A percentile compares a stretch with the other conserved stretches of the same genome.
phyloP scores from a whole-genome alignment of 345 rosid species.

The Melastoma malabathricum region DNA sequence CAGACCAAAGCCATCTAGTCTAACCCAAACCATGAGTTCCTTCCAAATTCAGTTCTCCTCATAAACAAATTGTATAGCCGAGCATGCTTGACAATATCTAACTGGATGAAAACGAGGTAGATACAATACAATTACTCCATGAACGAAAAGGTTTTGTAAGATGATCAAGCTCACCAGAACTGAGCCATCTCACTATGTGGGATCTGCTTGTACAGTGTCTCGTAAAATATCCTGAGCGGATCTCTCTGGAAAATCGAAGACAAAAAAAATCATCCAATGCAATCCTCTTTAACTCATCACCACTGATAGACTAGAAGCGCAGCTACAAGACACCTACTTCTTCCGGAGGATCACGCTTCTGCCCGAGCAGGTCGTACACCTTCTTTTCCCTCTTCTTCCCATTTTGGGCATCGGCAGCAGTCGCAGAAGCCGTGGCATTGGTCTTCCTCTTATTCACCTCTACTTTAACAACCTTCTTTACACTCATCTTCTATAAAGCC shows the following conservation, averaged over 20 bases:
- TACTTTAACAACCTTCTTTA: constrained; percentile 15
- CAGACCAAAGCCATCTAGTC: too few relatives aligned
- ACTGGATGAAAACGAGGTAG: too few relatives aligned
- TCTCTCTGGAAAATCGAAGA: constrained; percentile 67
- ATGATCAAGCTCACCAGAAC: constrained; percentile 48
- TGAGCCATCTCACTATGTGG: constrained; percentile 90
- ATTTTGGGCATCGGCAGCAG: background rate
- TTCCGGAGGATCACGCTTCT: constrained; percentile 72
- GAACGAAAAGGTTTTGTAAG: too few relatives aligned
- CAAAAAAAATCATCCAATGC: background rate
- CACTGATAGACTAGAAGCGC: background rate
- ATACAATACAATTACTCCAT: too few relatives aligned
- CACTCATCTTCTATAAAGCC: constrained; percentile 30
- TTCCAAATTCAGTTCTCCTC: too few relatives aligned
- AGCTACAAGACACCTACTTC: constrained; percentile 29
- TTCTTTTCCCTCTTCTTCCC: constrained; percentile 61
- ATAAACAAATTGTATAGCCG: too few relatives aligned
- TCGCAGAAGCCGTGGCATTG: background rate
- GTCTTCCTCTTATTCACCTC: constrained; percentile 1
- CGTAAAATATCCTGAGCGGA: constrained; percentile 80
- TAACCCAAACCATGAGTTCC: too few relatives aligned
- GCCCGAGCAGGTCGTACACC: constrained; percentile 79
- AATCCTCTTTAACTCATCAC: background rate
- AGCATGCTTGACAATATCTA: too few relatives aligned
- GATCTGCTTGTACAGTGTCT: constrained; percentile 58